Evolutionary conservation across 139 green algal genomes (phyloP), one percentile per base, ranked within the genome.

Genomic region (Micractinium conductrix): DNA sequence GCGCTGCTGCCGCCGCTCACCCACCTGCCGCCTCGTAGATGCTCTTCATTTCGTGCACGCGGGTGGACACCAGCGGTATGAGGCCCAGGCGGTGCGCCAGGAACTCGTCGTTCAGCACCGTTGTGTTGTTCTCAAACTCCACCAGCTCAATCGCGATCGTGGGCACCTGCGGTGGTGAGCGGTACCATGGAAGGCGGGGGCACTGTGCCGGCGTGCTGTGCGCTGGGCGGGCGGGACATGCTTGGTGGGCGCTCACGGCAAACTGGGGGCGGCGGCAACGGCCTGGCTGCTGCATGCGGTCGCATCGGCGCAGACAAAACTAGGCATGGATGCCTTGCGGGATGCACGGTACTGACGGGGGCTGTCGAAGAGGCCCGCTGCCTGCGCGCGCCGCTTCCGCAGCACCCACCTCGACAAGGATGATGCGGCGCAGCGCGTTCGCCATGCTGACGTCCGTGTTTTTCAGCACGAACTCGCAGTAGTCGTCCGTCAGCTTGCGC

Each of bases 131-230:
- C 85, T 98, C 95, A 80, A 99, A 97, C 48, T 99, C 97, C 2
- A 99, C 97, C 28, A 99, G 85, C 86, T 99, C 97, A 53, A 99
- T 98, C 0, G 97, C 97, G 28, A 99, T 95, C 6, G 97, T 99
- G 40, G 97, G 97, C 33, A 99, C 95, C 84, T 96, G 69, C 40
- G 42, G n/a, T n/a, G n/a, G n/a, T n/a, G n/a, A n/a, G n/a, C n/a
- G n/a, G n/a, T n/a, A n/a, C n/a, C n/a, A n/a, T n/a, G n/a, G n/a
- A n/a, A n/a, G n/a, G n/a, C n/a, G n/a, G n/a, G n/a, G n/a, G n/a
- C n/a, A n/a, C n/a, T n/a, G n/a, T n/a, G n/a, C n/a, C n/a, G n/a
- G n/a, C n/a, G n/a, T n/a, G n/a, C n/a, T n/a, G n/a, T n/a, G n/a
- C n/a, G n/a, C n/a, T n/a, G n/a, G n/a, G n/a, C n/a, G n/a, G n/a